Base-by-base conservation (phyloP, 352 stramenopile species). In the Phytophthora colocasiae region DNA sequence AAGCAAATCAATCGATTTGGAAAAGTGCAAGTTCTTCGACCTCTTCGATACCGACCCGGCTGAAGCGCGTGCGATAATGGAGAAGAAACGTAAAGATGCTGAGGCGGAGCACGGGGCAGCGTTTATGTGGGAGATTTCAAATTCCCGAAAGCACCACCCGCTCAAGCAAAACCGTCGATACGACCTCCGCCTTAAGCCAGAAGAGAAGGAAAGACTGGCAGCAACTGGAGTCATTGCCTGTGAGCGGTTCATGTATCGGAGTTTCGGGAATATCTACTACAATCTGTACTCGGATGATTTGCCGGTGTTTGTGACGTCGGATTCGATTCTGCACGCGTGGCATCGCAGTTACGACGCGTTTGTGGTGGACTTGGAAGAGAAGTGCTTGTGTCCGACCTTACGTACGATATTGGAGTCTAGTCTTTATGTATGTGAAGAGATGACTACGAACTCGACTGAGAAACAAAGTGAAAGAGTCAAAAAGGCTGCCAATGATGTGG, bases 281-380 rank as follows among this genome's bases (percentile, higher is more conserved):
- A 39, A 41, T 2, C 40, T 80, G 2, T 75, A 77, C 36, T 48
- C 62, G 10, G 63, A 80, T 22, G 62, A 77, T 14, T 56, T 80
- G 41, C 71, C 67, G 11, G 58, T 77, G 24, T 80, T 71, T 31
- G 58, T 77, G 41, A 80, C 66, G 9, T 50, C 67, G 11, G 71
- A 77, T 43, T 74, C 71, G 38, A 65, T 74, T 27, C 59, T 79
- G 15, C 71, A 79, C 48, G 71, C 67, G 6, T 80, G 67, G 63
- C 71, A 74, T 38, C 63, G 67, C 38, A 76, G 62, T 52, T 79
- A 76, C n/a, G 66, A 76, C 43, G 65, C 59, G 10, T 66, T 71
- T 47, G 14, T 78, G 6, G 45, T 69, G 36, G 40, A 69, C 17
- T 34, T 69, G 12, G 59, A 75, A 32, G 12, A 41, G 7, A 62